Base-by-base conservation (phyloP, 1,139 yeast genomes). In the Yamadazyma jaroonii region DNA sequence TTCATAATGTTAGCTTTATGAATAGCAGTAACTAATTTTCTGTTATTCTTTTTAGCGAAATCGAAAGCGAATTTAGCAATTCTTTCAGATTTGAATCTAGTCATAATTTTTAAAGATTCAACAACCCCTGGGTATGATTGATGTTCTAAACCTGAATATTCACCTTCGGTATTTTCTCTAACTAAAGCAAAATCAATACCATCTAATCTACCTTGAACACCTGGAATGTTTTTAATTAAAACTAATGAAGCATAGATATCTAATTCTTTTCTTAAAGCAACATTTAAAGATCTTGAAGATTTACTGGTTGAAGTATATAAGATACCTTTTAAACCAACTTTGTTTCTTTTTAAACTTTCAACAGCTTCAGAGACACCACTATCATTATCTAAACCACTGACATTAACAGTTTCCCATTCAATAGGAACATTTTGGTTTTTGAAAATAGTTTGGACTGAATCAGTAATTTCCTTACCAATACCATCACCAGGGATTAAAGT, bases 1-100 rank as follows among this genome's bases (percentile, higher is more conserved):
- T 92, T 92, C 98, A 92, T 92, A 60, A 92, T 92, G 79, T 92
- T 92, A 52, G 98, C 98, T 76, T 92, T 92, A 81, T 92, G 98
- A 61, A 92, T 92, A 53, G 96, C 97, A 41, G 97, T 89, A 49
- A 92, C 97, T 58, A 79, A 73, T 67, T 84, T 81, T 73, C 97
- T 85, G 75, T 85, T 80, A 78, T 92, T 87, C 72, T 84, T 85
- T 64, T 79, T 74, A 48, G 97, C 97, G 57, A 86, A 92, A 72
- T 92, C 97, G 59, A 88, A 90, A 35, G 98, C 97, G 56, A 92
- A 92, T 70, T 92, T 85, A 53, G 96, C 97, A 54, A 92, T 86
- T 73, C 98, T 84, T 77, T 92, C 98, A 41, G 96, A 84, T 75
- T 90, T 90, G 72, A 81, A 79, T 70, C 89, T 83, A 56, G 97